A percentile compares a stretch with the other conserved stretches of the same genome.
These are phyloP conservation scores for Penicillium fuscoglaucum DNA, from an alignment of 2,329 filamentous ascomycete species.

Conservation along the genomic window DNA sequence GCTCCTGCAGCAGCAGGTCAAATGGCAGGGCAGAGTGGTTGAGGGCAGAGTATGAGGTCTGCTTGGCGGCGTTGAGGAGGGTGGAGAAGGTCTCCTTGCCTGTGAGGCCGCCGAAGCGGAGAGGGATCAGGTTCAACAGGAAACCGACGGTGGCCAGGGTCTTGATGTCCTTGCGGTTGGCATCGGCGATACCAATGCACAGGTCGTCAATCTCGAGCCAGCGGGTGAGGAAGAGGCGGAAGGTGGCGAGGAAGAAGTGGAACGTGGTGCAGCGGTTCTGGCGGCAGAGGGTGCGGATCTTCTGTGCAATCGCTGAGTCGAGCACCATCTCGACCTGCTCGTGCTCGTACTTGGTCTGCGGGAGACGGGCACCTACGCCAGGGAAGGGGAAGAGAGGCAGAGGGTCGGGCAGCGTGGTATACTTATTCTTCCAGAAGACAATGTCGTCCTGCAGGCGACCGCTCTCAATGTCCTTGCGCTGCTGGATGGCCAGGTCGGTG, in stretches of 20 bases:
- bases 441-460: background rate
- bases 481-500: background rate
- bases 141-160: background rate
- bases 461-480: background rate
- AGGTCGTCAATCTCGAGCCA: background rate
- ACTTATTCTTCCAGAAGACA: background rate
- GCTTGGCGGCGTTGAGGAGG: background rate
- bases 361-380: background rate
- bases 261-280: background rate
- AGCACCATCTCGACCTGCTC: background rate
- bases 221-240: background rate
- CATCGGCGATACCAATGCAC: background rate
- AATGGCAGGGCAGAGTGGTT: background rate
- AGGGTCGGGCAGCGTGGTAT: background rate
- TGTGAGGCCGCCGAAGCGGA: background rate
- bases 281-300: background rate
- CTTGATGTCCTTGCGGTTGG: background rate
- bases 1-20: background rate
- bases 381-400: background rate
- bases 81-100: background rate
- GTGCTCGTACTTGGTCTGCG: background rate
- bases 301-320: background rate
- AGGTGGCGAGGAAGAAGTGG: background rate
- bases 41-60: background rate
- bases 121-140: background rate